Evolutionary conservation across 73 alveolate genomes (phyloP), one percentile per base, ranked within the genome.

Genomic region (Stentor roeselii): DNA sequence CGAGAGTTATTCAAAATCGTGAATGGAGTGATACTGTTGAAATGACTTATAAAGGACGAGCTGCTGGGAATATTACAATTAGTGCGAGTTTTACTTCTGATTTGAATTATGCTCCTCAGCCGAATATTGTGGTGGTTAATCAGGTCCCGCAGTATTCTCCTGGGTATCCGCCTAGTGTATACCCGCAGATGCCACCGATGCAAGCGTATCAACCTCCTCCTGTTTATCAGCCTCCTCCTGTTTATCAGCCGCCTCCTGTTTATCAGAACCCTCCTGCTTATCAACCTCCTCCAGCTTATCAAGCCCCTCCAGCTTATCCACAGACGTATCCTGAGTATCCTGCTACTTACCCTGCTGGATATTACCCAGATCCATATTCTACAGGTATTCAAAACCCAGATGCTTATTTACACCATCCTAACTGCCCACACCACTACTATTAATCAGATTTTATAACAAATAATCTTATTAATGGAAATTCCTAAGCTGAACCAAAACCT

Each of bases 241-340:
- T 36, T 15, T 67, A 67, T 67, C 82, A 36, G 0, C 82, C 82
- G n/a, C 82, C n/a, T 1, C 38, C 82, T 67, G 82, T 36, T 15
- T 67, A 67, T 67, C 82, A 36, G 32, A 36, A 36, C 32, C 82
- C n/a, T 1, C 3, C 82, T 67, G 82, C 60, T 15, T 67, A 67
- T 67, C 82, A 36, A 15, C 82, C 82, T 67, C 42, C n/a, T 21
- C 59, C 82, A 15, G 82, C 60, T 1, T 67, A 67, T 67, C 82
- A 36, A 15, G 60, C 82, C 32, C 82, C n/a, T 27, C 15, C 82
- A 32, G 82, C 60, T 61, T 61, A 61, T 61, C 80, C 80, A 4
- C 80, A 21, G 6, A 21, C 61, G 4, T 39, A 61, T 14, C 35
- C 80, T 61, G 80, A 39, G 6, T 61, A 61, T 61, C 39, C 35